Conservation (phyloP, 306 rosid species). For the Acacia crassicarpa region DNA sequence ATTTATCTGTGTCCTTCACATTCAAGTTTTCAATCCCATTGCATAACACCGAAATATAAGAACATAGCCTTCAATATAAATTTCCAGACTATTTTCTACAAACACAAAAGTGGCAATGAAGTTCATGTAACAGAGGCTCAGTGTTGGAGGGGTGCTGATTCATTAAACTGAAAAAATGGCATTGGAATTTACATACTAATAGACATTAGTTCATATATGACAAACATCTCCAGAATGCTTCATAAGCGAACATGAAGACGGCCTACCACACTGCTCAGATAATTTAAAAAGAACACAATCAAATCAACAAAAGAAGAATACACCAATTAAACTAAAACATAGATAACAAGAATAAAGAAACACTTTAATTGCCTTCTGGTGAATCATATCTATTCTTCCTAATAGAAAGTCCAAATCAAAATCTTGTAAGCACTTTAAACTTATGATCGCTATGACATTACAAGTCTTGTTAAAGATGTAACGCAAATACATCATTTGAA, state of each 20-base stretch:
- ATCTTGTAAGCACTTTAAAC: neutral
- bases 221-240: neutral
- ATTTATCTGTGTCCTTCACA: neutral
- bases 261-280: neutral
- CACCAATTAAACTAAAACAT: neutral
- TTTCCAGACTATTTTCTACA: neutral
- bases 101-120: neutral
- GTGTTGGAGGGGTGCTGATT: neutral
- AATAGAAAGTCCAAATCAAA: conserved; percentile 6
- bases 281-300: neutral
- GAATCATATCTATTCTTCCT: conserved; percentile 1
- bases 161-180: neutral
- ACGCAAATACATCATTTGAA: neutral
- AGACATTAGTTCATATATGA: neutral
- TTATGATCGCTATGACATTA: neutral
- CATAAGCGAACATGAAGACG: neutral
- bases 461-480: neutral
- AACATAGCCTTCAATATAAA: neutral
- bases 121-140: neutral
- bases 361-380: neutral
- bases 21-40: neutral
- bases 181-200: neutral
- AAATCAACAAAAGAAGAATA: neutral
- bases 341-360: conserved; percentile 7
- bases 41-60: neutral